Evolutionary conservation across 768 basidiomycete genomes (phyloP), one percentile per base, ranked within the genome.

Genomic region (Podaxis rugospora): DNA sequence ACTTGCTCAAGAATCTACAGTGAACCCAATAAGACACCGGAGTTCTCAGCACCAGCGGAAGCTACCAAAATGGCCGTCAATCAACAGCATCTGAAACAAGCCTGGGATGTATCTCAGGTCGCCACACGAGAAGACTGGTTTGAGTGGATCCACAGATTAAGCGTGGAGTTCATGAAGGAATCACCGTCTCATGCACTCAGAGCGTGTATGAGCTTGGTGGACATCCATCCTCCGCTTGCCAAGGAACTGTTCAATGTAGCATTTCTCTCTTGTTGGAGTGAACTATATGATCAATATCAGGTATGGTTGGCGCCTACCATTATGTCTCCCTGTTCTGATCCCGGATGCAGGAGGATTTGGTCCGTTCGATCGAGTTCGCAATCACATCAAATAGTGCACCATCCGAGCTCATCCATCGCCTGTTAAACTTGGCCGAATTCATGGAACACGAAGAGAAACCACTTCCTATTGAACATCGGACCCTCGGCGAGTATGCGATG

Each of bases 391-490:
- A 81, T 14, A 82, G 76, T 7, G 87, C 92, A 3, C 93, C 95
- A 1, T 82, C 92, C 1, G 96, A 98, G 51, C 80, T 98, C 28
- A 90, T 96, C 18, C 93, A 97, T 70, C 84, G 92, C 25, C 76
- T 98, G 14, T 82, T 99, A 58, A 95, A 95, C 72, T 82, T 98
- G 25, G 95, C 95, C 3, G 97, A 99, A 71, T 98, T 98, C 72
- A 96, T 98, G 92, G 97, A 98, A 72, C 96, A 98, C 66, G 95
- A 98, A 73, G 97, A 98, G 69, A 96, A 96, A 69, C 84, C 92
- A 0, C 79, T 98, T 1, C 94, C 94, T 1, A 97, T 98, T 62
- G 94, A 97, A 66, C 89, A 95, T 66, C 85, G 92, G 55, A 93
- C 92, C 11, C 83, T 98, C 13, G 97, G 96, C 39, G 92, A 95